A percentile compares a stretch with the other conserved stretches of the same genome.
These are phyloP conservation scores for Penicillium riverlandense DNA, from an alignment of 495 filamentous ascomycete species.

Conservation along the genomic window DNA sequence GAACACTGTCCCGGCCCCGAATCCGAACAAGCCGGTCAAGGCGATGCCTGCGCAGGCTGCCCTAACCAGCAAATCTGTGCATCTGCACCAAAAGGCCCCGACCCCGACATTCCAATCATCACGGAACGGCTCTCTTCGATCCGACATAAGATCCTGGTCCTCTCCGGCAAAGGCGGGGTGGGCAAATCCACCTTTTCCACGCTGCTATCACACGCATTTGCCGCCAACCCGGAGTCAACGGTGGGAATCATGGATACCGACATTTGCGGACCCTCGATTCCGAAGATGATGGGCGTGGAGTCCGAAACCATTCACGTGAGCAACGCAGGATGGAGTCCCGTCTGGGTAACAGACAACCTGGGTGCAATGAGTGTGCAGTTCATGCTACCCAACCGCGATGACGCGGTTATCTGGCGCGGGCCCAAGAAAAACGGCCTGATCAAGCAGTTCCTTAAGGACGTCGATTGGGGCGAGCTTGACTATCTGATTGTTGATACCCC, in stretches of 20 bases:
- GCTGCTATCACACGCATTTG: conserved; percentile 81
- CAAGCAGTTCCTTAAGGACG: conserved; percentile 95
- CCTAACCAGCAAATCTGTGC: conserved; percentile 96
- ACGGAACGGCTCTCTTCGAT: conserved; percentile 73
- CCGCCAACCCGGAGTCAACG: conserved; percentile 61
- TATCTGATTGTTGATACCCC: conserved; percentile 92
- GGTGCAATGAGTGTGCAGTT: conserved; percentile 96
- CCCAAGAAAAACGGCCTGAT: conserved; percentile 98
- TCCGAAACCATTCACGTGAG: conserved; percentile 84
- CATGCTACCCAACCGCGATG: conserved; percentile 87
- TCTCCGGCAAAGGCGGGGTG: conserved; percentile 93
- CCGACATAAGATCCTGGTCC: conserved; percentile 82
- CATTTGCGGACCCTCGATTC: conserved; percentile 89
- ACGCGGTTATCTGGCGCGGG: conserved; percentile 93
- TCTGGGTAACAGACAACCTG: conserved; percentile 88
- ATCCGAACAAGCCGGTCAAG: conserved; percentile 74
- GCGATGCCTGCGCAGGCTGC: conserved; percentile 85
- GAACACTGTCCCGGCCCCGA: conserved; percentile 96
- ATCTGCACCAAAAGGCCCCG: conserved; percentile 87
- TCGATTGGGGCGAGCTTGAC: conserved; percentile 94
- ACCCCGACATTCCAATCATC: conserved; percentile 87
- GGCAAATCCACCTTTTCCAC: conserved; percentile 90
- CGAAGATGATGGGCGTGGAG: conserved; percentile 98
- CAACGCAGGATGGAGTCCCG: conserved; percentile 78
- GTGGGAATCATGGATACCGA: conserved; percentile 97